phyloP scores from a whole-genome alignment of 208 protist genomes.

The Trypanosoma conorhini region DNA sequence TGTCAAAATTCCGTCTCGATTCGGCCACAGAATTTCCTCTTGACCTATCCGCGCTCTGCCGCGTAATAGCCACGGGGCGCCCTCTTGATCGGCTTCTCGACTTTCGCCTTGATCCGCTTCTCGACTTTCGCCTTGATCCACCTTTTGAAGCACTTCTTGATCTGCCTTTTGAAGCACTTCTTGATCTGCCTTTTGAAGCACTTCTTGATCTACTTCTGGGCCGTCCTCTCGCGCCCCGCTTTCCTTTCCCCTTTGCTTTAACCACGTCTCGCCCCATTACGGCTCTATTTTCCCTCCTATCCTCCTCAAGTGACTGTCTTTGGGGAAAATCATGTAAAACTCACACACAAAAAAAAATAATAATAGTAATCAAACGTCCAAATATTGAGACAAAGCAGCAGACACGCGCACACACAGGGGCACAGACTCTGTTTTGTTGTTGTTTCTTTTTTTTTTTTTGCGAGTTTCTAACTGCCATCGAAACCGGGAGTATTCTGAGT shows the following conservation, averaged over 20 bases:
- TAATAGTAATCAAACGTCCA: conserved; percentile 11
- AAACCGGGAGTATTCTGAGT: background rate
- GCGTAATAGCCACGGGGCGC: background rate
- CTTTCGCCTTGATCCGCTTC: conserved; percentile 10
- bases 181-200: background rate
- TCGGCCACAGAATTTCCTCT: background rate
- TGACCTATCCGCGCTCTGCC: background rate
- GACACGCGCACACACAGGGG: background rate
- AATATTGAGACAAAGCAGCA: background rate
- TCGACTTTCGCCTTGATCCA: background rate
- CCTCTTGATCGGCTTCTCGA: background rate
- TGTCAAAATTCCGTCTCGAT: conserved; percentile 1
- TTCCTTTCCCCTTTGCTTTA: background rate
- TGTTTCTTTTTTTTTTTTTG: too few relatives aligned
- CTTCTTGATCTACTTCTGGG: conserved; percentile 8
- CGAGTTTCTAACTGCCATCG: conserved; percentile 10
- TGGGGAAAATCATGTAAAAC: conserved; percentile 12
- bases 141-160: conserved; percentile 2
- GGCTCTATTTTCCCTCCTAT: background rate
- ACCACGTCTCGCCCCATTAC: background rate
- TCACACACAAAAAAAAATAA: background rate
- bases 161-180: background rate
- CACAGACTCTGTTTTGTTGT: too few relatives aligned
- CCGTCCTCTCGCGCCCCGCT: background rate
- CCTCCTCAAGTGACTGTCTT: background rate